Percentiles rank a stretch among this genome's conserved stretches.
Conservation (phyloP, 2,329 filamentous ascomycete species). For the Juglanconis juglandina region DNA sequence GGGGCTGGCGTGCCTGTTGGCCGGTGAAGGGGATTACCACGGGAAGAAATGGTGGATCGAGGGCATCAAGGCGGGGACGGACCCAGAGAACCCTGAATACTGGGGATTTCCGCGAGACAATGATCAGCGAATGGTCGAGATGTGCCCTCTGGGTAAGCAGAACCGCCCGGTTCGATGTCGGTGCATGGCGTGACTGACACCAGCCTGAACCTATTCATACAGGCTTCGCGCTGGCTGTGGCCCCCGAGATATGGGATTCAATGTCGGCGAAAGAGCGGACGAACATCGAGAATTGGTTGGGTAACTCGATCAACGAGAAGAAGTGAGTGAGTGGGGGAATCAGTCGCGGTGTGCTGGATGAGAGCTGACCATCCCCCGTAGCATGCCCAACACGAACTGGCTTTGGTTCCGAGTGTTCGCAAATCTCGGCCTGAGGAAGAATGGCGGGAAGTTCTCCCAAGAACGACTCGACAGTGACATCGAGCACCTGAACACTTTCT, state of each 20-base stretch:
- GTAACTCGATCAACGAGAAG: conserved; percentile 73
- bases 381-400: conserved; percentile 68
- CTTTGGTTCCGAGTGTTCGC: conserved; percentile 84
- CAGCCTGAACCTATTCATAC: neutral
- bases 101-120: conserved; percentile 75
- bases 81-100: conserved; percentile 67
- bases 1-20: conserved; percentile 69
- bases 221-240: conserved; percentile 70
- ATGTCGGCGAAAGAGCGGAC: conserved; percentile 58
- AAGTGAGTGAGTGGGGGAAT: conserved; percentile 41
- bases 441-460: conserved; percentile 68
- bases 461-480: conserved; percentile 71
- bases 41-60: conserved; percentile 65
- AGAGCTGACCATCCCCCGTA: conserved; percentile 42
- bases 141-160: conserved; percentile 64
- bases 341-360: neutral
- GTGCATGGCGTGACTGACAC: neutral
- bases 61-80: conserved; percentile 67
- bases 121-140: conserved; percentile 82
- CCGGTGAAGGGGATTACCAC: conserved; percentile 62
- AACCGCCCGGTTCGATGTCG: neutral
- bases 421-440: conserved; percentile 73
- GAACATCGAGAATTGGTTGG: conserved; percentile 70
- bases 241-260: conserved; percentile 62
- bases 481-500: conserved; percentile 74